Percentiles rank a stretch among this genome's conserved stretches.
phyloP scores from a whole-genome alignment of 768 basidiomycete genomes.

The Austroboletus eburneus region DNA sequence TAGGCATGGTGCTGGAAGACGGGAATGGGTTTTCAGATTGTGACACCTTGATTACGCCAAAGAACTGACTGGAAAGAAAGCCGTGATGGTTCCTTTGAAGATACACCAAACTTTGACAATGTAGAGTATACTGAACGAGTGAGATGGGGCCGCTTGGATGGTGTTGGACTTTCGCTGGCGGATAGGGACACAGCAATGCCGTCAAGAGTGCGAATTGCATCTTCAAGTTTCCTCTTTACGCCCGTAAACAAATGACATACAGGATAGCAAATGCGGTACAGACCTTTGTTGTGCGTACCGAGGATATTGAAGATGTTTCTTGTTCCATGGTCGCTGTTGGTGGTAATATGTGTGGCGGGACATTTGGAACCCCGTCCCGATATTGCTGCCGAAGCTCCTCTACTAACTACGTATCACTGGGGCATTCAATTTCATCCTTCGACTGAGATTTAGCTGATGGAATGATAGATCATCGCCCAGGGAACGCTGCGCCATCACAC shows the following conservation, averaged over 20 bases:
- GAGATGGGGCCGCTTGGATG: conserved; percentile 51
- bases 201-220: conserved; percentile 72
- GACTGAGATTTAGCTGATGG: no score
- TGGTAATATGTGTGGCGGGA: conserved; percentile 1
- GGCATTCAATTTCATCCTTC: no score
- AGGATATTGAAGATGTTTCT: conserved; percentile 11
- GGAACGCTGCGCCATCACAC: background rate
- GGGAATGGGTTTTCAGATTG: conserved; percentile 2
- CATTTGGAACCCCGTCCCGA: no score
- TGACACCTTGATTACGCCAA: background rate
- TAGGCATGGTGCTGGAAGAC: conserved; percentile 4
- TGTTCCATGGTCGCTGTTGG: conserved; percentile 12
- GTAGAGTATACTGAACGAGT: conserved; percentile 71
- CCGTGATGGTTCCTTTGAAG: conserved; percentile 41
- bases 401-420: no score
- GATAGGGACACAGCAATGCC: conserved; percentile 48
- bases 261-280: background rate
- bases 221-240: conserved; percentile 71
- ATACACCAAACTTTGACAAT: conserved; percentile 73
- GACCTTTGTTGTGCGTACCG: conserved; percentile 44
- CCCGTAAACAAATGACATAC: background rate
- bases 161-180: conserved; percentile 27
- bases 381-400: no score
- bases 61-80: conserved; percentile 25
- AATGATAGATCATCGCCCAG: no score